These are phyloP conservation scores for Fusarium floridanum DNA, from an alignment of 2,329 filamentous ascomycete species.

Conservation along the genomic window DNA sequence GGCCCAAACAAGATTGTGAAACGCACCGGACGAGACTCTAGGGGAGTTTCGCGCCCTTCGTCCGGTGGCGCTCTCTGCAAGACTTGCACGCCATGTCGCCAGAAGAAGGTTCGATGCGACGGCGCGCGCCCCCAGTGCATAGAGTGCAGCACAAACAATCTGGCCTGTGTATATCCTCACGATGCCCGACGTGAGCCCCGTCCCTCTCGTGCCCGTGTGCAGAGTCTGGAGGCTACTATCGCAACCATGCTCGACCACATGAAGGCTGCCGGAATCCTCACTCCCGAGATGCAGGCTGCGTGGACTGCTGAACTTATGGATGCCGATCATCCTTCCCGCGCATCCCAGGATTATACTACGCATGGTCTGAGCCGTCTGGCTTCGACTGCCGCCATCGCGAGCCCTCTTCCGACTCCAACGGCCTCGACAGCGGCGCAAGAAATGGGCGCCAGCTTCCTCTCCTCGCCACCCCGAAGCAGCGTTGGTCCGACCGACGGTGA, in stretches of 20 bases:
- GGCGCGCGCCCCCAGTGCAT: constrained; percentile 50
- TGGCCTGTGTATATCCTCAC: constrained; percentile 51
- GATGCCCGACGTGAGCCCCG: constrained; percentile 50
- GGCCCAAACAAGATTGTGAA: constrained; percentile 42
- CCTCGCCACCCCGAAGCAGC: constrained; percentile 46
- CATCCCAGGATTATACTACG: constrained; percentile 43
- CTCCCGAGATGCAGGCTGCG: constrained; percentile 43
- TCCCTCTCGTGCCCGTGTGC: constrained; percentile 49
- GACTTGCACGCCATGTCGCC: constrained; percentile 52
- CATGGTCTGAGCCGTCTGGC: constrained; percentile 47
- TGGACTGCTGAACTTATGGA: constrained; percentile 48
- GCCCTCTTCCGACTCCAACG: constrained; percentile 45
- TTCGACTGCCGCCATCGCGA: constrained; percentile 47
- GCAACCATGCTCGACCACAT: constrained; percentile 50
- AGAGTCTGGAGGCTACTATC: constrained; percentile 49
- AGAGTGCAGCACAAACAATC: constrained; percentile 47
- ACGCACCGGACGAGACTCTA: constrained; percentile 39
- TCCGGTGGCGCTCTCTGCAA: constrained; percentile 48
- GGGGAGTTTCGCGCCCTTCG: constrained; percentile 36
- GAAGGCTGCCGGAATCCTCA: constrained; percentile 49
- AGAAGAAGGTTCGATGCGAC: constrained; percentile 54
- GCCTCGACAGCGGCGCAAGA: constrained; percentile 43
- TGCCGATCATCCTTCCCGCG: constrained; percentile 31
- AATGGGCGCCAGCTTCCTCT: constrained; percentile 46
- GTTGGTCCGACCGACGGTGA: constrained; percentile 45